A percentile compares a stretch with the other conserved stretches of the same genome.
phyloP scores from a whole-genome alignment of 2,329 filamentous ascomycete species.

The Cercospora sojina region DNA sequence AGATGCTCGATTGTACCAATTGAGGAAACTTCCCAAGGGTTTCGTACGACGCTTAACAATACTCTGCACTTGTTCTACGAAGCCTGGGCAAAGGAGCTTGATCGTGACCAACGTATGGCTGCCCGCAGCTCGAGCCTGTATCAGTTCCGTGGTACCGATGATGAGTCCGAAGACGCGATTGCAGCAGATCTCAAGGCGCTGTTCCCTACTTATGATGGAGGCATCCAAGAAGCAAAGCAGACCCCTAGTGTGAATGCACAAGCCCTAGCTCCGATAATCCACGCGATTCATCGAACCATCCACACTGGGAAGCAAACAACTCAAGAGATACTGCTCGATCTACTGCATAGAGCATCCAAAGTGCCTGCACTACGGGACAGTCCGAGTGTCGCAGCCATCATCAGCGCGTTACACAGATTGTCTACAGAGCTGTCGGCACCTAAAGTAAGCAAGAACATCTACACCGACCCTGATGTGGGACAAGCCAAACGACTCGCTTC shows the following conservation, averaged over 20 bases:
- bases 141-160: slow-evolving; percentile 73
- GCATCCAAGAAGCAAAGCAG: slow-evolving; percentile 26
- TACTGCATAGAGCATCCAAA: slow-evolving; percentile 21
- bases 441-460: slow-evolving; percentile 64
- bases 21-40: slow-evolving; percentile 9
- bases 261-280: slow-evolving; percentile 28
- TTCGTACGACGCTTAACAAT: slow-evolving; percentile 57
- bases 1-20: slow-evolving; percentile 22
- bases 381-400: slow-evolving; percentile 12
- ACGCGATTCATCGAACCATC: slow-evolving; percentile 27
- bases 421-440: slow-evolving; percentile 3
- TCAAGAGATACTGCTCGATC: slow-evolving; percentile 18
- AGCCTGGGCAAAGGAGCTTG: slow-evolving; percentile 76
- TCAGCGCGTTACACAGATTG: slow-evolving; percentile 9
- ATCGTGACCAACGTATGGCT: slow-evolving; percentile 72
- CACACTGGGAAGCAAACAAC: slow-evolving; percentile 10
- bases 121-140: slow-evolving; percentile 76
- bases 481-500: slow-evolving; percentile 73
- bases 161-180: slow-evolving; percentile 73
- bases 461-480: slow-evolving; percentile 72
- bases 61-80: slow-evolving; percentile 72
- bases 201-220: slow-evolving; percentile 74
- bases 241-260: slow-evolving; percentile 21
- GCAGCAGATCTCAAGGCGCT: slow-evolving; percentile 73
- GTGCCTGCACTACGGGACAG: slow-evolving; percentile 1